Conservation (phyloP, 208 protist genomes). For the Strigomonas galati region DNA sequence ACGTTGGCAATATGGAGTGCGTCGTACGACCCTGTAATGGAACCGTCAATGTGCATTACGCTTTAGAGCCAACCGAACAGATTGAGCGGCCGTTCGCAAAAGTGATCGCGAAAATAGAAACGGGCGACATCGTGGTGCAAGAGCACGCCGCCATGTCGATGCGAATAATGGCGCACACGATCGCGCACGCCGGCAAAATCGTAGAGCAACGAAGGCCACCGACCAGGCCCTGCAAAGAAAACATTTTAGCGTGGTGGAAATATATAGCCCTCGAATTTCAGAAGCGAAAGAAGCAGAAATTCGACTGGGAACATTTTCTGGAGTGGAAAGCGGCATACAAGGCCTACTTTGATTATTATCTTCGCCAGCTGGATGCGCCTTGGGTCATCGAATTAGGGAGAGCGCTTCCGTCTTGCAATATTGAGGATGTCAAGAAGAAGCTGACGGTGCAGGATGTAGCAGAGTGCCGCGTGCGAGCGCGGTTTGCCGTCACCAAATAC, state of each 20-base stretch:
- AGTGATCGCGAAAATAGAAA: slow-evolving; percentile 1
- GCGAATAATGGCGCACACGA: not conserved
- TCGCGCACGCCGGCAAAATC: slow-evolving; percentile 7
- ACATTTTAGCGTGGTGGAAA: slow-evolving; percentile 13
- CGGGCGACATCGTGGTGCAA: not conserved
- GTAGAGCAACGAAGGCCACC: not conserved
- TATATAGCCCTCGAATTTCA: slow-evolving; percentile 14
- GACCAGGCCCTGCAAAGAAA: not conserved
- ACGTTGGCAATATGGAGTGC: not conserved
- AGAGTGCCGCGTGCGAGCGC: slow-evolving; percentile 8
- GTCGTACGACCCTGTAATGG: slow-evolving; percentile 3
- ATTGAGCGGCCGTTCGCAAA: slow-evolving; percentile 1
- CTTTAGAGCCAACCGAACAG: not conserved
- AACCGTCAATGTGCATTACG: not conserved
- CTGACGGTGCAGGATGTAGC: slow-evolving; percentile 15
- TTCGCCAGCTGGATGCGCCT: not conserved
- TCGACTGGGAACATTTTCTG: slow-evolving; percentile 30
- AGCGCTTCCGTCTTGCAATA: not conserved
- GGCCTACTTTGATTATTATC: slow-evolving; percentile 28
- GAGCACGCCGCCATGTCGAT: slow-evolving; percentile 1
- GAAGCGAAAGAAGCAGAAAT: slow-evolving; percentile 16
- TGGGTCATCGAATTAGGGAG: slow-evolving; percentile 4
- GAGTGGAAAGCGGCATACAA: slow-evolving; percentile 28
- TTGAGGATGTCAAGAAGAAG: not conserved
- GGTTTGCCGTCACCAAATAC: not conserved